phyloP scores from a whole-genome alignment of 2,329 filamentous ascomycete genomes.

The Sclerotinia nivalis region DNA sequence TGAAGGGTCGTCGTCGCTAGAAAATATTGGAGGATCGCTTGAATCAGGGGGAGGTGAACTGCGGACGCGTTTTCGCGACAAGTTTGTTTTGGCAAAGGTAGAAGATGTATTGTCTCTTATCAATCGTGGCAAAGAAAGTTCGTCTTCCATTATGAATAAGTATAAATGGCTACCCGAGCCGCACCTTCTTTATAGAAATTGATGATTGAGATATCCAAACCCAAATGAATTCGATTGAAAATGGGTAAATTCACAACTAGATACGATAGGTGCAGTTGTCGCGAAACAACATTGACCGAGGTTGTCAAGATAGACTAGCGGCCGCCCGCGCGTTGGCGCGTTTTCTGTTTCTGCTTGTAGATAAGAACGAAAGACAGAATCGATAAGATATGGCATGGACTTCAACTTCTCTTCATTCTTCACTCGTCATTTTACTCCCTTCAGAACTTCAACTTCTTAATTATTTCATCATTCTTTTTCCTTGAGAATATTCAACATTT shows the following conservation, averaged over 20 bases:
- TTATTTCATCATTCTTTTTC: background rate
- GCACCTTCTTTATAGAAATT: background rate
- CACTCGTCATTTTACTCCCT: background rate
- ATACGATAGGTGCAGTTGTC: background rate
- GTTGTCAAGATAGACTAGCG: slow-evolving; percentile 2
- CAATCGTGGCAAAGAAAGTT: slow-evolving; percentile 30
- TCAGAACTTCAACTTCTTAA: background rate
- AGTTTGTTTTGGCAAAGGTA: background rate
- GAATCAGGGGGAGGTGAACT: slow-evolving; percentile 49
- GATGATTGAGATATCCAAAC: background rate
- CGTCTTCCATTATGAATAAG: slow-evolving; percentile 28
- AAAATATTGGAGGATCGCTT: slow-evolving; percentile 71
- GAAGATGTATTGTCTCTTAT: slow-evolving; percentile 10
- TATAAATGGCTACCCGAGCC: background rate
- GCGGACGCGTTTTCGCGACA: slow-evolving; percentile 45
- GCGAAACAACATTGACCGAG: slow-evolving; percentile 10
- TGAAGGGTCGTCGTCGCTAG: slow-evolving; percentile 69
- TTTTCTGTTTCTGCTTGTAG: background rate
- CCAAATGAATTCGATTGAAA: background rate
- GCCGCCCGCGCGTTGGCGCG: background rate
- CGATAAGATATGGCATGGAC: background rate
- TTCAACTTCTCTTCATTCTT: background rate
- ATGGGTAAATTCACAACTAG: too few relatives aligned
- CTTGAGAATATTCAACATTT: background rate
- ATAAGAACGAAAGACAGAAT: background rate